A percentile compares a stretch with the other conserved stretches of the same genome.
phyloP scores from a whole-genome alignment of 164 flowering plant genomes.

The Magnolia kwangsiensis region DNA sequence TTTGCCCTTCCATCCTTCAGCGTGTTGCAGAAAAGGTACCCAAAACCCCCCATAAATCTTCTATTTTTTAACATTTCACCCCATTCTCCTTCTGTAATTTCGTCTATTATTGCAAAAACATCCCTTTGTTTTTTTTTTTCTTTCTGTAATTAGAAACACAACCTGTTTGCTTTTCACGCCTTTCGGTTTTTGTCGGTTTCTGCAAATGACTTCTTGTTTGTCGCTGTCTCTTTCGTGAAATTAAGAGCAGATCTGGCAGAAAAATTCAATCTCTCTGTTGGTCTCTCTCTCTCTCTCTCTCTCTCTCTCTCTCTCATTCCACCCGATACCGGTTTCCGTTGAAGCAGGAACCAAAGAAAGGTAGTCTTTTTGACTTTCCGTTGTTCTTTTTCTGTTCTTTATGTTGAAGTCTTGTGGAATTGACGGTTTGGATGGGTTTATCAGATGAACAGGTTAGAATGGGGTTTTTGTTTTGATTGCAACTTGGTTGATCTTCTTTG shows the following conservation, averaged over 20 bases:
- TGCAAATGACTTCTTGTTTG: slow-evolving; percentile 3
- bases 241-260: slow-evolving; percentile 1
- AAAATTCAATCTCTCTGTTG: neutral
- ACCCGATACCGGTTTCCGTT: neutral
- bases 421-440: neutral
- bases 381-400: neutral
- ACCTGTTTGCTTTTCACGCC: neutral
- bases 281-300: neutral
- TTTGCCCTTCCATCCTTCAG: neutral
- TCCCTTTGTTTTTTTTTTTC: neutral
- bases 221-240: slow-evolving; percentile 3
- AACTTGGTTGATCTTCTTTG: neutral
- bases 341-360: neutral
- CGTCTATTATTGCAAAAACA: neutral
- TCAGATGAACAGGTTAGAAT: neutral
- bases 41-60: neutral
- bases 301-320: neutral
- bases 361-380: neutral
- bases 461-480: neutral
- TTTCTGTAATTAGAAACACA: neutral
- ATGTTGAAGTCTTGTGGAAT: neutral
- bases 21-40: neutral
- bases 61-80: neutral
- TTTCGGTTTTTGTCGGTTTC: slow-evolving; percentile 12
- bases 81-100: neutral